These are phyloP conservation scores for Parathielavia hyrcaniae DNA, from an alignment of 495 filamentous ascomycete genomes.

Conservation along the genomic window DNA sequence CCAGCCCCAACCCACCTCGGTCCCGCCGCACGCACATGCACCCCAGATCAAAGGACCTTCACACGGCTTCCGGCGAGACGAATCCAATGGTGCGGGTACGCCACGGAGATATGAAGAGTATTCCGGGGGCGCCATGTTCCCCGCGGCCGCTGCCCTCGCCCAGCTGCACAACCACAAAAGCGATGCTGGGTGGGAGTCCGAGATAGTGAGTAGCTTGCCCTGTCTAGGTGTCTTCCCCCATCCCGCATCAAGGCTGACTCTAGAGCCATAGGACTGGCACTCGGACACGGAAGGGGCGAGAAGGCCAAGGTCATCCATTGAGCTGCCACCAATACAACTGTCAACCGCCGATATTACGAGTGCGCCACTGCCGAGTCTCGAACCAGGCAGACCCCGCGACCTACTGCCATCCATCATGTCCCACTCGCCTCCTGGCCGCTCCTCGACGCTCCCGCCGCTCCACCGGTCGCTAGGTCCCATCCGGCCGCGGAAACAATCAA, in stretches of 20 bases:
- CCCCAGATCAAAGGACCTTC: conserved; percentile 35
- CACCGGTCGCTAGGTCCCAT: conserved; percentile 56
- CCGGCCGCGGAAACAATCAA: conserved; percentile 75
- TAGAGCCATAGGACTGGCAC: conserved; percentile 52
- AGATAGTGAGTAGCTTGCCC: conserved; percentile 55
- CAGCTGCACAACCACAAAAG: conserved; percentile 75
- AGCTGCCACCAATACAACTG: conserved; percentile 66
- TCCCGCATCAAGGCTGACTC: background rate
- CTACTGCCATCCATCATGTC: conserved; percentile 75
- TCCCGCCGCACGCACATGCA: conserved; percentile 23
- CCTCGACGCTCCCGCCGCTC: conserved; percentile 76
- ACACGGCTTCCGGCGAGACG: conserved; percentile 53
- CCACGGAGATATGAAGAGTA: conserved; percentile 71
- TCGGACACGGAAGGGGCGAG: conserved; percentile 63
- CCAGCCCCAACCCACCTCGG: conserved; percentile 29
- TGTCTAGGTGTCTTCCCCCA: background rate
- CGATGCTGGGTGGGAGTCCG: conserved; percentile 77
- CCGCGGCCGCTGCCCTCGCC: conserved; percentile 77
- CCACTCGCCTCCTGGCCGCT: conserved; percentile 76
- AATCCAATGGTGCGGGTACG: conserved; percentile 64
- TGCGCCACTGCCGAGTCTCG: conserved; percentile 58
- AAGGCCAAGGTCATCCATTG: conserved; percentile 55
- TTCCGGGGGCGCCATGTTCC: conserved; percentile 53
- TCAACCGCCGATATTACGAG: conserved; percentile 57
- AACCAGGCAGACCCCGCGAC: conserved; percentile 56